Conservation (phyloP, 192 early-diverging fungal genomes). For the Coemansia sp. region DNA sequence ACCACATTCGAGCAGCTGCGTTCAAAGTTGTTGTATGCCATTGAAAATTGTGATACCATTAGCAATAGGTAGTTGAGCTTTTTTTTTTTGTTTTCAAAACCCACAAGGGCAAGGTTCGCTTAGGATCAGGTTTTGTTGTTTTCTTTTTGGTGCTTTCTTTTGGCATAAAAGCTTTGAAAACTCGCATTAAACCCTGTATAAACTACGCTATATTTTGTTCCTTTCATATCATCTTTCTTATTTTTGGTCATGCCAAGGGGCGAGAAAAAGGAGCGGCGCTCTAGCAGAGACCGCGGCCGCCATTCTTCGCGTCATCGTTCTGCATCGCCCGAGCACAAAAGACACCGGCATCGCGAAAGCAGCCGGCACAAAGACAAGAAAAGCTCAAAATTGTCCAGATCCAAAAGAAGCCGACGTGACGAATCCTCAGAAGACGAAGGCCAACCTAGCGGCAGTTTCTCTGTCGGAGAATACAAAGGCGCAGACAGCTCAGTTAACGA, state of each 20-base stretch:
- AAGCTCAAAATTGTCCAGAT: background rate
- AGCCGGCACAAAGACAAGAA: slow-evolving; percentile 3
- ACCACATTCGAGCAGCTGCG: background rate
- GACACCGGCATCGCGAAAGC: slow-evolving; percentile 7
- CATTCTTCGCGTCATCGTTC: slow-evolving; percentile 9
- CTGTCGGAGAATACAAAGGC: slow-evolving; percentile 60
- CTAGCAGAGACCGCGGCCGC: slow-evolving; percentile 14
- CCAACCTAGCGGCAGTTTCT: background rate
- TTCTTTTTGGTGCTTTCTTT: no score
- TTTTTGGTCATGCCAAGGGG: slow-evolving; percentile 13
- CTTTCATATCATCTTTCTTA: slow-evolving; percentile 1
- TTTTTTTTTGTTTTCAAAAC: background rate
- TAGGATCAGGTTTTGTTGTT: no score
- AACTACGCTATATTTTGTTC: background rate
- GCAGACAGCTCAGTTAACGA: slow-evolving; percentile 83
- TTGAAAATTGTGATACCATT: background rate
- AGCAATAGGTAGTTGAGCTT: background rate
- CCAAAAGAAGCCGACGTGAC: background rate
- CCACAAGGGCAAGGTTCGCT: background rate
- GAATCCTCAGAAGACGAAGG: slow-evolving; percentile 1
- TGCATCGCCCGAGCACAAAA: slow-evolving; percentile 8
- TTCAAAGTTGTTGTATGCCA: background rate
- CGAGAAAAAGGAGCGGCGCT: slow-evolving; percentile 7
- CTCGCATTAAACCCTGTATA: no score
- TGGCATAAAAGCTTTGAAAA: no score